Evolutionary conservation across 1,284 basidiomycete genomes (phyloP), one percentile per base, ranked within the genome.

Genomic region (Xanthoconium separans): DNA sequence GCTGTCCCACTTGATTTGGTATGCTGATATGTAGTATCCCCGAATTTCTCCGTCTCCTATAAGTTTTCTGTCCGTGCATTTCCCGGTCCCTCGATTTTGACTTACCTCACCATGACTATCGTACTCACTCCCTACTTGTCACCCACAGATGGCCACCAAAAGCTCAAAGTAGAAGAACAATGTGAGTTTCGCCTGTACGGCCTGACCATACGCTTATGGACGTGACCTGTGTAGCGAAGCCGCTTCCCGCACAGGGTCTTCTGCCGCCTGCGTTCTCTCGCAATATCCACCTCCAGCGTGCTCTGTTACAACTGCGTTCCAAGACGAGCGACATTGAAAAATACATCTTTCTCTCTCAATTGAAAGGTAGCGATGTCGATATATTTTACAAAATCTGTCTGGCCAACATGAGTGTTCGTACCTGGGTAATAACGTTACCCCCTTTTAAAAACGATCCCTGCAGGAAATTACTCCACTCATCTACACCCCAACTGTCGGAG

Each of bases 401-500:
- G 43, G 71, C 76, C 37, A 77, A 92, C 69, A 84, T 90, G 81
- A 61, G 34, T 42, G 58, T 65, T 41, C 49, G 58, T 60, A 24
- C 9, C 20, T 20, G 12, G 42, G 16, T 1, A 4, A 34, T 2
- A 15, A 11, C 27, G 6, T 44, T 22, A 13, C 10, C 22, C 16
- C 20, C 10, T 42, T 4, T 18, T 49, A 12, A 54, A 20, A 10
- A 41, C 16, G 12, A 33, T 44, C 29, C 18, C 24, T 10, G 2
- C 56, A 77, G 72, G 87, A 91, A 70, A 78, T 91, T 58, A 89
- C 91, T 22, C 88, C 93, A 42, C 76, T 95, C 59, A 93, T 95
- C 58, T 97, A 97, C 73, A 97, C 95, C 0, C 95, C 95, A 0
- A 87, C 85, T 40, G 93, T 98, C 43, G 95, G 95, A 40, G 91